Evolutionary conservation across 1,284 basidiomycete species (phyloP).

Genomic region (Puccinia novopanici): DNA sequence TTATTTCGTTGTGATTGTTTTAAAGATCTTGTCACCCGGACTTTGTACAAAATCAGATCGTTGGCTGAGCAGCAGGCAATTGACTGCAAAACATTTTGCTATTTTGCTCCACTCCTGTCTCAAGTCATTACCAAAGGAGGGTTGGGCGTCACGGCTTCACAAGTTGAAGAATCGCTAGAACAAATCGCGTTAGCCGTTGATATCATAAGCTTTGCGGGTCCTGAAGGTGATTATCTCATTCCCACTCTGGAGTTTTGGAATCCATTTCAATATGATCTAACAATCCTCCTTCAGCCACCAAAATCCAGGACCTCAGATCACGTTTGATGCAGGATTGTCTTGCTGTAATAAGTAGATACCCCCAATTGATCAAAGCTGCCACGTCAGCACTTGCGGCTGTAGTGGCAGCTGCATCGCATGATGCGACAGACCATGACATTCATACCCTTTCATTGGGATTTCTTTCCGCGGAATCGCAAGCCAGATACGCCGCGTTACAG

Average conservation of each 20-base stretch:
- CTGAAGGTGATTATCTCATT: conserved; percentile 68
- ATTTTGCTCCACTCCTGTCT: conserved; percentile 75
- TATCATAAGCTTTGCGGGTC: conserved; percentile 80
- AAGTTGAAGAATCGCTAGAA: conserved; percentile 76
- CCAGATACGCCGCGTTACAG: conserved; percentile 86
- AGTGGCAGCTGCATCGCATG: conserved; percentile 76
- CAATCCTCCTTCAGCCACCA: conserved; percentile 50
- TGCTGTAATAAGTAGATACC: conserved; percentile 74
- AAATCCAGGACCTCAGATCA: conserved; percentile 52
- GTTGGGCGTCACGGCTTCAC: conserved; percentile 65
- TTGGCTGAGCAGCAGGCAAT: conserved; percentile 80
- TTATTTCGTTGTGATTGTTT: not conserved
- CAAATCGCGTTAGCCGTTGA: conserved; percentile 82
- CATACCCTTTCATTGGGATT: conserved; percentile 72
- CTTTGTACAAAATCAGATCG: conserved; percentile 81
- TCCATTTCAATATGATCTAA: not conserved
- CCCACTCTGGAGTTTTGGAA: not conserved
- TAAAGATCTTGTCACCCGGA: conserved; percentile 74
- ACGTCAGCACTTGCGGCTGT: conserved; percentile 79
- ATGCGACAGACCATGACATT: conserved; percentile 69
- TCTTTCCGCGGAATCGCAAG: conserved; percentile 83
- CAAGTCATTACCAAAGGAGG: conserved; percentile 73
- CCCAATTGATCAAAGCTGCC: conserved; percentile 81
- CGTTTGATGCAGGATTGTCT: conserved; percentile 71
- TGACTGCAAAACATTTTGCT: conserved; percentile 80